A percentile compares a stretch with the other conserved stretches of the same genome.
phyloP scores from a whole-genome alignment of 2,329 filamentous ascomycete genomes.

The Penicillium vulpinum region DNA sequence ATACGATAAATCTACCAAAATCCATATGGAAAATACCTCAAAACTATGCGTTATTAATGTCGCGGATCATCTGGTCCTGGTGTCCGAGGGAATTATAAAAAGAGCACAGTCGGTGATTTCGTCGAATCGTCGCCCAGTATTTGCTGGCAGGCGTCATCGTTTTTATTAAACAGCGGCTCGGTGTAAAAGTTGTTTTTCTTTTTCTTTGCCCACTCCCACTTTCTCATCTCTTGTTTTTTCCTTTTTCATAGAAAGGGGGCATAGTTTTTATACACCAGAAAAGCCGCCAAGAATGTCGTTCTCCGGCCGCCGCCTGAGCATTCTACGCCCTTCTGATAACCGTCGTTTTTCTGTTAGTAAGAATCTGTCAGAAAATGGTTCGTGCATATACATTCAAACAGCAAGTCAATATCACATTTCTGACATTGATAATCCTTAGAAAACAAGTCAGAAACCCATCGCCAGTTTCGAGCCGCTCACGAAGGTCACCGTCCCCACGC shows the following conservation, averaged over 20 bases:
- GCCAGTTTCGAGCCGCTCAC: constrained; percentile 85
- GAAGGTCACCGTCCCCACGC: constrained; percentile 89
- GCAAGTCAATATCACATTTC: background rate
- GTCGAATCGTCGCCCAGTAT: constrained; percentile 24
- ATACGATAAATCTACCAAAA: background rate
- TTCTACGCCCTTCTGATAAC: constrained; percentile 39
- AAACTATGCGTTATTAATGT: background rate
- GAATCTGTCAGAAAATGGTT: constrained; percentile 50
- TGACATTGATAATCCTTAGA: constrained; percentile 53
- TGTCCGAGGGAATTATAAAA: background rate
- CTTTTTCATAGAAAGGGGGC: background rate
- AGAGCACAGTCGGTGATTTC: constrained; percentile 19
- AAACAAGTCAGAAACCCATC: constrained; percentile 77
- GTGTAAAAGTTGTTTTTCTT: background rate
- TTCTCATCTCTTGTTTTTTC: background rate
- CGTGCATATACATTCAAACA: constrained; percentile 19
- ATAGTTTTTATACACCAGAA: background rate
- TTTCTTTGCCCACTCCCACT: background rate
- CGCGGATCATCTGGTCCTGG: background rate
- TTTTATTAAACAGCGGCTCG: background rate
- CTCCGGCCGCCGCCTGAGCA: constrained; percentile 48
- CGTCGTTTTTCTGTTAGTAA: constrained; percentile 46
- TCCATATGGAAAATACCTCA: background rate
- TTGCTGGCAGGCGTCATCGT: background rate
- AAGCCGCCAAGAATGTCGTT: constrained; percentile 43